Evolutionary conservation across 83 land plant genomes (phyloP), one percentile per base, ranked within the genome.

Genomic region (Picea mariana): DNA sequence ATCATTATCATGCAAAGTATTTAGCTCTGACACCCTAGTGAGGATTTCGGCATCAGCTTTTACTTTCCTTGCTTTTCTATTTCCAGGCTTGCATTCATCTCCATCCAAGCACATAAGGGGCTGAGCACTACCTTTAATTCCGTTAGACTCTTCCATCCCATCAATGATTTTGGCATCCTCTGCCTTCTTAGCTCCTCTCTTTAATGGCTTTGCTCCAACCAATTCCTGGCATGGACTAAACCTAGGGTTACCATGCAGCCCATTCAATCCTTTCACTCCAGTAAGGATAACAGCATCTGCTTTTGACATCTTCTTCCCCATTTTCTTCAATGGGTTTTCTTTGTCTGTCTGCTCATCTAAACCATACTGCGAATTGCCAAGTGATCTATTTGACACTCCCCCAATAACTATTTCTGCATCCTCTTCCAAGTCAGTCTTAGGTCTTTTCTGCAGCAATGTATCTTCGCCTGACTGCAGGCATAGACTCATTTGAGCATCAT

Each of bases 21-120:
- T 86, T 67, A n/a, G 49, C 38, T 77, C 79, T 79, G 84, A 71
- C 75, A 73, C 13, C 12, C 78, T 40, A 17, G 15, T n/a, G 7
- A 49, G 67, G 68, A 81, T 24, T 78, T 59, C 86, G 8, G 23
- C 67, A 38, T 90, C 86, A 13, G 20, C 72, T 79, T 88, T 90
- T 55, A 83, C 81, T 84, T 88, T 92, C 89, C 84, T 88, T 6
- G 77, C 16, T 73, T 73, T 73, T 47, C 27, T 73, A 73, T 73
- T 73, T 13, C 0, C 21, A 8, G 59, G 13, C 59, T 21, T 73
- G 13, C 24, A 73, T 73, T n/a, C 77, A 44, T 73, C 59, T 73
- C 23, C n/a, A 8, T 73, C 59, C 77, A 47, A 47, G 15, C 4
- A 44, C 26, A 73, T n/a, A 21, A 24, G 3, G 59, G 26, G 23